Base-by-base conservation (phyloP, 2,329 filamentous ascomycete species). In the Botryotinia globosa region DNA sequence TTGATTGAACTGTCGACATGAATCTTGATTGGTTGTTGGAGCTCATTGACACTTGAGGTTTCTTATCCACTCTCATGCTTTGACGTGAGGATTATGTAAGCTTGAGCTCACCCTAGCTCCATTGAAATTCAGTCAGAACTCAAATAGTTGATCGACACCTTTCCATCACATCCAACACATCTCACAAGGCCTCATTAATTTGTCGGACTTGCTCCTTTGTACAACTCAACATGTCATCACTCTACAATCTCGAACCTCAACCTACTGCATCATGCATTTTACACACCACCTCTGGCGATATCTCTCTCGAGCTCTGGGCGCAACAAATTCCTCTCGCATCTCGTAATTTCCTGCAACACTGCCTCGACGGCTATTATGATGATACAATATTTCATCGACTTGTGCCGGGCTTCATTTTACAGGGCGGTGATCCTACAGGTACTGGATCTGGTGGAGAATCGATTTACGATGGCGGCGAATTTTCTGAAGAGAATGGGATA, bases 271-370 rank as follows among this genome's bases (percentile, higher is more conserved):
- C 96, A 76, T 94, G 93, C 72, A 90, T 98, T 77, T 87, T 99
- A 59, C 91, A 97, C 82, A 99, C 96, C 16, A 97, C 93, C 10
- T 86, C 91, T 63, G 96, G 96, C 82, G 94, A 97, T 79, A 87
- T 99, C 73, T 91, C 92, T 54, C 88, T 99, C 82, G 94, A 97
- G 82, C 90, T 99, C 73, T 99, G 97, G 85, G 94, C 94, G 29
- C 96, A 96, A 80, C 96, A 99, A 83, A 92, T 93, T 0, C 96
- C 96, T 14, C 86, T 98, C 75, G 92, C 96, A 39, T 94, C 91
- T 80, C 94, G 95, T 77, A 98, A 98, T 84, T 99, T 99, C 83
- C 87, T 99, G 54, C 96, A 99, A 82, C 91, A 94, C 80, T 96
- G 93, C 80, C 88, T 98, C 77, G 94, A 99, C 81, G 94, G 94